Evolutionary conservation across 495 filamentous ascomycete species (phyloP).

Genomic region (Sabuloglossum arenarium): DNA sequence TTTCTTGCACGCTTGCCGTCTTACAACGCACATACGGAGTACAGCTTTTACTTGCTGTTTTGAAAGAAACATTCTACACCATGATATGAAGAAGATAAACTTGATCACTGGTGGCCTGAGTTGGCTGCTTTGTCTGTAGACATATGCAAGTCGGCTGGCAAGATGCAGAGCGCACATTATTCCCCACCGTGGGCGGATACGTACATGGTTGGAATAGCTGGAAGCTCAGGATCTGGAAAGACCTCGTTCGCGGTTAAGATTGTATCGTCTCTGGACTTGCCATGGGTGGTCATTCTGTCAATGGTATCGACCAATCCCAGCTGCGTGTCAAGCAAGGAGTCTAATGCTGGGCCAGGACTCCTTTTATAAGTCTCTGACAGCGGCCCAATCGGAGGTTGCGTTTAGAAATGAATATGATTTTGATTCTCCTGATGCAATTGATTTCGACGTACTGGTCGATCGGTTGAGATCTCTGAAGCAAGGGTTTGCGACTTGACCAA

Average conservation of each 20-base stretch:
- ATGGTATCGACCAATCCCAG: conserved; percentile 39
- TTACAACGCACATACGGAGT: too few species aligned
- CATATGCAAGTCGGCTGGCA: not conserved
- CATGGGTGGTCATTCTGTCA: conserved; percentile 93
- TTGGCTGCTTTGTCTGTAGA: not conserved
- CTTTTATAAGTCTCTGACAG: conserved; percentile 72
- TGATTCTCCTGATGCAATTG: conserved; percentile 81
- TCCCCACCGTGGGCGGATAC: conserved; percentile 85
- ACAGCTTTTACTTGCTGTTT: too few species aligned
- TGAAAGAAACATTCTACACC: not conserved
- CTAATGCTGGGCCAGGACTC: conserved; percentile 45
- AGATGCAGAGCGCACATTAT: conserved; percentile 36
- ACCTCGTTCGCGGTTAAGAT: conserved; percentile 89
- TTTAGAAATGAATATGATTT: conserved; percentile 90
- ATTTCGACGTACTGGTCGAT: conserved; percentile 80
- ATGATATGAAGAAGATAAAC: not conserved
- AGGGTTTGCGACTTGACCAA: conserved; percentile 38
- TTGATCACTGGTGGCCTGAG: not conserved
- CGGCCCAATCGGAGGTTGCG: conserved; percentile 52
- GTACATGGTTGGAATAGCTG: conserved; percentile 89
- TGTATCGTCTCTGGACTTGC: conserved; percentile 69
- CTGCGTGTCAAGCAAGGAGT: conserved; percentile 3
- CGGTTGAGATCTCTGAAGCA: conserved; percentile 64
- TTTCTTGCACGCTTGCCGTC: too few species aligned
- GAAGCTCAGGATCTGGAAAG: conserved; percentile 91